A percentile compares a stretch with the other conserved stretches of the same genome.
Evolutionary conservation across 164 flowering plant species (phyloP).

Genomic region (Stephania cephalantha): DNA sequence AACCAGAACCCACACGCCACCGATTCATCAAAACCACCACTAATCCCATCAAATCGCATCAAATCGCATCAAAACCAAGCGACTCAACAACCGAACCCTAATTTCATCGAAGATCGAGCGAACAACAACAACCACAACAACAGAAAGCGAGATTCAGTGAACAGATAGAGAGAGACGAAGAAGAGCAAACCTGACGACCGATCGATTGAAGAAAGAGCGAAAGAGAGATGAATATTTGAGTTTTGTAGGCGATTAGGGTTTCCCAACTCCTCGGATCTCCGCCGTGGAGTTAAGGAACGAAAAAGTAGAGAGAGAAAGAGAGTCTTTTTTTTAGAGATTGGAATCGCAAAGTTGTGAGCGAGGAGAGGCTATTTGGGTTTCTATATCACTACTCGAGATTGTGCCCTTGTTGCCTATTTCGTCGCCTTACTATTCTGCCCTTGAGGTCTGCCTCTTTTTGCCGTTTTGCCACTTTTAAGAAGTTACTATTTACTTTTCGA

Average conservation of each 20-base stretch:
- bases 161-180: background rate
- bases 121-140: background rate
- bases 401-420: too few species aligned
- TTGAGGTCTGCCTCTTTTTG: too few species aligned
- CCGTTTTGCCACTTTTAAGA: too few species aligned
- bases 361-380: too few species aligned
- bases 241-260: slow-evolving; percentile 15
- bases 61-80: background rate
- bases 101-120: background rate
- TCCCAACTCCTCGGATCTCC: slow-evolving; percentile 24
- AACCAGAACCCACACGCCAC: background rate
- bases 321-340: too few species aligned
- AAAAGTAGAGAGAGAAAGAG: background rate
- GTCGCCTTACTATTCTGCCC: too few species aligned
- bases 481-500: too few species aligned
- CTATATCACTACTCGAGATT: too few species aligned
- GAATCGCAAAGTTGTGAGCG: background rate
- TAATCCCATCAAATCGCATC: too few species aligned
- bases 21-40: slow-evolving; percentile 2
- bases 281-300: slow-evolving; percentile 20
- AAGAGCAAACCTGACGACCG: background rate
- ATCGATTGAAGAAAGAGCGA: background rate
- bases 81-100: background rate
- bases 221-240: background rate
- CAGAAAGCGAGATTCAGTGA: background rate